A percentile compares a stretch with the other conserved stretches of the same genome.
phyloP scores from a whole-genome alignment of 2,329 filamentous ascomycete genomes.

The Cladosporium sp. region DNA sequence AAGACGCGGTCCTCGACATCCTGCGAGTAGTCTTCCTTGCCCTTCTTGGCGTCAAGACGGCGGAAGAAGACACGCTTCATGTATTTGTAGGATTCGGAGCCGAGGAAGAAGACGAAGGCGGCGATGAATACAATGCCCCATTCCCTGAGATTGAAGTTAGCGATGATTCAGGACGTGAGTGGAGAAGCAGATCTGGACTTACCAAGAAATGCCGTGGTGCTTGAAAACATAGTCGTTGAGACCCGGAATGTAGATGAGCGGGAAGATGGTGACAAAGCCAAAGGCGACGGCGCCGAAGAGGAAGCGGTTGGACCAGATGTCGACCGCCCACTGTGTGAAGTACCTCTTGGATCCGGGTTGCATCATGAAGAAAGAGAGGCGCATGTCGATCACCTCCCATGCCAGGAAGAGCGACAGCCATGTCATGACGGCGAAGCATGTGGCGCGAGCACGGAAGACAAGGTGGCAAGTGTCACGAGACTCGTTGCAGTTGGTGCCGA shows the following conservation, averaged over 20 bases:
- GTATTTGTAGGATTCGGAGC: constrained; percentile 65
- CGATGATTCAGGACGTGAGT: not conserved
- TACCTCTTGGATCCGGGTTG: constrained; percentile 58
- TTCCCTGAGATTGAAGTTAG: constrained; percentile 36
- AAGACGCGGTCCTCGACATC: constrained; percentile 12
- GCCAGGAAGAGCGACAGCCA: constrained; percentile 75
- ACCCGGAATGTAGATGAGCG: constrained; percentile 60
- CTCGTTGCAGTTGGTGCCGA: constrained; percentile 60
- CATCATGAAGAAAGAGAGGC: constrained; percentile 72
- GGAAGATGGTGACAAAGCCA: constrained; percentile 45
- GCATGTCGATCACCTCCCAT: constrained; percentile 73
- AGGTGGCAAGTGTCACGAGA: constrained; percentile 54
- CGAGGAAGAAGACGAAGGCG: constrained; percentile 58
- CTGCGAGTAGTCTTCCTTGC: constrained; percentile 9
- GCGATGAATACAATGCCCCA: constrained; percentile 65
- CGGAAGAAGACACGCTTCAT: constrained; percentile 47
- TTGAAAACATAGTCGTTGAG: constrained; percentile 64
- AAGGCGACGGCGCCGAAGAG: constrained; percentile 43
- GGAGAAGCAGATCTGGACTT: not conserved
- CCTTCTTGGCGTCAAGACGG: constrained; percentile 10
- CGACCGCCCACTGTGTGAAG: constrained; percentile 62
- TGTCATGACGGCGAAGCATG: constrained; percentile 69
- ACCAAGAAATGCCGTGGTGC: constrained; percentile 60
- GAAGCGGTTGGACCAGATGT: constrained; percentile 70
- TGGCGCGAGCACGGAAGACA: constrained; percentile 68